A percentile compares a stretch with the other conserved stretches of the same genome.
These are phyloP conservation scores for Cryomyces antarcticus DNA, from an alignment of 495 filamentous ascomycete species.

Conservation along the genomic window DNA sequence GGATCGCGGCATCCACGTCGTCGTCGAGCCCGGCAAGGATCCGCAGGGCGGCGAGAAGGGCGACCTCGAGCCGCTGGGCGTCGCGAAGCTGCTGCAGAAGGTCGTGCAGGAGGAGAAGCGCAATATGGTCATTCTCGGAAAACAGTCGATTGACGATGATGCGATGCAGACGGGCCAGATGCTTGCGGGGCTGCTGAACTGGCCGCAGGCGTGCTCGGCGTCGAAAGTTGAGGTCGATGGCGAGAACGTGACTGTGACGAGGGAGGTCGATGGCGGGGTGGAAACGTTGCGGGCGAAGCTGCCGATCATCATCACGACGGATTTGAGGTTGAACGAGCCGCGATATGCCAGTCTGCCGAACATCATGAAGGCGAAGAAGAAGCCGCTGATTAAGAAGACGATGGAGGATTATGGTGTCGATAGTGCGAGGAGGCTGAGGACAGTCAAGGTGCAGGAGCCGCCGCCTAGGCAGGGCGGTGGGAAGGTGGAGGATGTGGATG, in stretches of 20 bases:
- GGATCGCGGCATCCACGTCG: conserved; percentile 73
- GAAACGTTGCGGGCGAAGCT: conserved; percentile 72
- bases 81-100: conserved; percentile 69
- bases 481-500: conserved; percentile 93
- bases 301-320: conserved; percentile 85
- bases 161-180: conserved; percentile 94
- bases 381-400: conserved; percentile 80
- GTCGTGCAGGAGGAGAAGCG: conserved; percentile 64
- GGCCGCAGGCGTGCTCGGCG: conserved; percentile 89
- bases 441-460: conserved; percentile 67
- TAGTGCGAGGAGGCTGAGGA: conserved; percentile 57
- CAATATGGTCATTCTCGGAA: conserved; percentile 83
- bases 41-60: conserved; percentile 20
- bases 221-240: conserved; percentile 53
- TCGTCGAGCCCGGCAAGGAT: conserved; percentile 29
- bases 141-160: conserved; percentile 96
- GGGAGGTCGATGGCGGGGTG: conserved; percentile 87
- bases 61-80: conserved; percentile 66
- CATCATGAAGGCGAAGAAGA: conserved; percentile 99
- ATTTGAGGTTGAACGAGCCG: conserved; percentile 87
- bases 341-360: conserved; percentile 88
- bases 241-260: conserved; percentile 46
- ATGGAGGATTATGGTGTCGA: conserved; percentile 63
- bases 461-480: conserved; percentile 75
- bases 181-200: conserved; percentile 79